Evolutionary conservation across 2,329 filamentous ascomycete genomes (phyloP).

Genomic region (Onygenales sp.): DNA sequence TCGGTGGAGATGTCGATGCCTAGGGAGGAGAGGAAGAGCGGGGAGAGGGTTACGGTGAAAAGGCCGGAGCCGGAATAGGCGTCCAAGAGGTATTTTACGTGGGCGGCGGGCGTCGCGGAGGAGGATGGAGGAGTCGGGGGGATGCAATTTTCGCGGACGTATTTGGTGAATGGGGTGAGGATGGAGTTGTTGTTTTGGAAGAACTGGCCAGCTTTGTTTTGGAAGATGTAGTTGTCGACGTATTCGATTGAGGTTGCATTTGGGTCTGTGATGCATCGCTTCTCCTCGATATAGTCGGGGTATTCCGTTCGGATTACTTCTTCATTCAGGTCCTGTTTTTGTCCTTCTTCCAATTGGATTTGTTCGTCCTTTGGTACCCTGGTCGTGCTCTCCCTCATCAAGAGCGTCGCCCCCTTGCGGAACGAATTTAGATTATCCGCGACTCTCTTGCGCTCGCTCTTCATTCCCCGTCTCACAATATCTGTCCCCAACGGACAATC

Average conservation of each 20-base stretch:
- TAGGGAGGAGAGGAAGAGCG: slow-evolving; percentile 66
- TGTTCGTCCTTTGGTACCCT: slow-evolving; percentile 36
- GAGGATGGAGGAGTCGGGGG: slow-evolving; percentile 31
- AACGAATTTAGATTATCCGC: slow-evolving; percentile 61
- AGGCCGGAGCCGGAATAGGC: slow-evolving; percentile 96
- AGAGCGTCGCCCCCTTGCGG: slow-evolving; percentile 72
- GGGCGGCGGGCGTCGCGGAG: slow-evolving; percentile 22
- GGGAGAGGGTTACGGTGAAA: slow-evolving; percentile 88
- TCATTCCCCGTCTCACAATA: slow-evolving; percentile 70
- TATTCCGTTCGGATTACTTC: slow-evolving; percentile 44
- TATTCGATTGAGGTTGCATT: slow-evolving; percentile 81
- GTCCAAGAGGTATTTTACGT: slow-evolving; percentile 83
- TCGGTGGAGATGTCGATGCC: slow-evolving; percentile 82
- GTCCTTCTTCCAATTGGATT: slow-evolving; percentile 14
- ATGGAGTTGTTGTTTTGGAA: slow-evolving; percentile 99
- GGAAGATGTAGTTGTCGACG: slow-evolving; percentile 73
- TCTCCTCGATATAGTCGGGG: slow-evolving; percentile 61
- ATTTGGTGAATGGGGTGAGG: slow-evolving; percentile 73
- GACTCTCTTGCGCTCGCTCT: slow-evolving; percentile 68
- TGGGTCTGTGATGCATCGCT: slow-evolving; percentile 79
- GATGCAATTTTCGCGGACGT: slow-evolving; percentile 72
- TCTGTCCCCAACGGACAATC: slow-evolving; percentile 93
- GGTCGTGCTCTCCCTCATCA: slow-evolving; percentile 76
- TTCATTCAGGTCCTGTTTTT: slow-evolving; percentile 28
- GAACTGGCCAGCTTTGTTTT: slow-evolving; percentile 86